phyloP scores from a whole-genome alignment of 208 protist species.

The Wallacemonas collosoma region DNA sequence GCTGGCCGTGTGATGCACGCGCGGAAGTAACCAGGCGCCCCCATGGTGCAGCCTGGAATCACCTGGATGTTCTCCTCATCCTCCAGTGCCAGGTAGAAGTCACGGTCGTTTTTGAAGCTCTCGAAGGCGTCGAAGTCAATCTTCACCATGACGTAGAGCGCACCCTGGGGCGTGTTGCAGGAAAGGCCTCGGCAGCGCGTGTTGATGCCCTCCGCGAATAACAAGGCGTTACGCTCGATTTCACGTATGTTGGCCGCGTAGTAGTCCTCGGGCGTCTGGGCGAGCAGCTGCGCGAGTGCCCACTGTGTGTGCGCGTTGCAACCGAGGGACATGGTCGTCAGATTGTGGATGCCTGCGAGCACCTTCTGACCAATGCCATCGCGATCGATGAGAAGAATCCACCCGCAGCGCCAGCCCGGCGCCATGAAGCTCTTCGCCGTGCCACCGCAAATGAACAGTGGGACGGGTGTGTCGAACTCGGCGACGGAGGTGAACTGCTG shows the following conservation, averaged over 20 bases:
- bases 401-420: slow-evolving; percentile 91
- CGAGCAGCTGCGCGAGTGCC: slow-evolving; percentile 62
- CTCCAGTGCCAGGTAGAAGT: slow-evolving; percentile 65
- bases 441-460: slow-evolving; percentile 72
- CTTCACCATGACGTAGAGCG: slow-evolving; percentile 89
- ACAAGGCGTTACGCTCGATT: slow-evolving; percentile 60
- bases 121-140: slow-evolving; percentile 68
- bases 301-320: slow-evolving; percentile 79
- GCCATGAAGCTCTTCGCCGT: slow-evolving; percentile 89
- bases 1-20: slow-evolving; percentile 65
- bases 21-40: slow-evolving; percentile 64
- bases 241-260: slow-evolving; percentile 33
- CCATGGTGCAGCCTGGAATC: slow-evolving; percentile 77
- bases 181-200: slow-evolving; percentile 50
- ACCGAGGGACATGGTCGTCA: slow-evolving; percentile 69
- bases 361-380: slow-evolving; percentile 19
- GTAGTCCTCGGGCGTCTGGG: slow-evolving; percentile 46
- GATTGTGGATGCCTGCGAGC: slow-evolving; percentile 31
- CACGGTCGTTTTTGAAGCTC: slow-evolving; percentile 69
- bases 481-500: slow-evolving; percentile 60
- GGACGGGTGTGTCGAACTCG: slow-evolving; percentile 59
- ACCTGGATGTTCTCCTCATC: slow-evolving; percentile 79
- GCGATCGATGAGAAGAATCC: slow-evolving; percentile 73
- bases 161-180: slow-evolving; percentile 57
- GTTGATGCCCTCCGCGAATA: slow-evolving; percentile 40